A percentile compares a stretch with the other conserved stretches of the same genome.
These are phyloP conservation scores for Sparassis latifolia DNA, from an alignment of 1,284 basidiomycete genomes.

Conservation along the genomic window DNA sequence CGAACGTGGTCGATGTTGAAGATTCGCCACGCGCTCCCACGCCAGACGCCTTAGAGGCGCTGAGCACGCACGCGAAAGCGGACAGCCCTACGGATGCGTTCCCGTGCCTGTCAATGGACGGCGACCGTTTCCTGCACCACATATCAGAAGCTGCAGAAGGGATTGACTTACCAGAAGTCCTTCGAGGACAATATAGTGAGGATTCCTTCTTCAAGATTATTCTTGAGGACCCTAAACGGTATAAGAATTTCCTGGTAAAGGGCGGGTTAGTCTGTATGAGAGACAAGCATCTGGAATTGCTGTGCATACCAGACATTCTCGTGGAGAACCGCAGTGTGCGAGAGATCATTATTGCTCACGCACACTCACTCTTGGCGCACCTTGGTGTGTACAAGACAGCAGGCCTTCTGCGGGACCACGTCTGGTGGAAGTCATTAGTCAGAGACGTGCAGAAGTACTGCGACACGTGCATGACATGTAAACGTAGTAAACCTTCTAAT, in stretches of 20 bases:
- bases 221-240: constrained; percentile 2
- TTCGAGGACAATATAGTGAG: not conserved
- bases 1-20: not conserved
- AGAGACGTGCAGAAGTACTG: constrained; percentile 21
- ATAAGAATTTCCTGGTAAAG: constrained; percentile 13
- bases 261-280: constrained; percentile 13
- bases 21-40: not conserved
- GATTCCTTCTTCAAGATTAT: constrained; percentile 13
- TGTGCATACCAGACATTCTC: constrained; percentile 21
- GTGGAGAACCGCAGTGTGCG: constrained; percentile 11
- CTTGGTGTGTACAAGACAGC: constrained; percentile 20
- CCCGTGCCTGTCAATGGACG: not conserved
- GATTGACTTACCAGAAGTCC: constrained; percentile 13
- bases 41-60: not conserved
- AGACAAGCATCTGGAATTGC: constrained; percentile 6
- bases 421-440: constrained; percentile 25
- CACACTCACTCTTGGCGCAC: constrained; percentile 25
- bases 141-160: not conserved
- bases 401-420: constrained; percentile 19
- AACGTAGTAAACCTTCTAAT: constrained; percentile 17
- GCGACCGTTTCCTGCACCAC: not conserved
- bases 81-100: not conserved
- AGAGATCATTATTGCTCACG: constrained; percentile 23
- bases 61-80: not conserved
- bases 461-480: constrained; percentile 19